Percentiles rank a stretch among this genome's conserved stretches.
These are phyloP conservation scores for Aspergillus sp. DNA, from an alignment of 2,329 filamentous ascomycete genomes.

Conservation along the genomic window DNA sequence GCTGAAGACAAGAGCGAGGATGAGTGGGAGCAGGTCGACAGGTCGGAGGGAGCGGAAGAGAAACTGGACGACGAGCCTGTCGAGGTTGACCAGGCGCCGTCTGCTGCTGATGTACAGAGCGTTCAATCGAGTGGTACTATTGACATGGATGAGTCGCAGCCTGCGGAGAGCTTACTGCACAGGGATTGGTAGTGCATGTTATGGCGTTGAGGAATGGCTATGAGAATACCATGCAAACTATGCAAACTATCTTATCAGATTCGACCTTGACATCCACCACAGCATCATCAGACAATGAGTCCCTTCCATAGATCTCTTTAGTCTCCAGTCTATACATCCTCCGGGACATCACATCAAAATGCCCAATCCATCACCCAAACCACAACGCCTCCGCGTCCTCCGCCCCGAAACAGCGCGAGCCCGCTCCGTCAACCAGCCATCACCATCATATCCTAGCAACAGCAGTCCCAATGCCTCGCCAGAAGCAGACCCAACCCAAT, in stretches of 20 bases:
- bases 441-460: not conserved
- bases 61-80: constrained; percentile 25
- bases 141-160: constrained; percentile 16
- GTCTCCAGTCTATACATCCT: too few species aligned
- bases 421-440: too few species aligned
- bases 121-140: constrained; percentile 25
- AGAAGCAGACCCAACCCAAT: not conserved
- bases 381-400: constrained; percentile 7
- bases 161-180: constrained; percentile 11
- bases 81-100: constrained; percentile 20
- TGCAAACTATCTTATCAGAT: constrained; percentile 9
- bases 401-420: constrained; percentile 10
- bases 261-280: constrained; percentile 1
- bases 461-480: not conserved
- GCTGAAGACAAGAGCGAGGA: constrained; percentile 25
- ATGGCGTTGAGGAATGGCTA: not conserved
- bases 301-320: too few species aligned
- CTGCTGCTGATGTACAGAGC: constrained; percentile 25
- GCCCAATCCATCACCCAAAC: too few species aligned
- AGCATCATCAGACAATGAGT: too few species aligned
- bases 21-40: constrained; percentile 33
- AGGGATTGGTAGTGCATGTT: constrained; percentile 12
- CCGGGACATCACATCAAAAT: constrained; percentile 3
- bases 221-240: constrained; percentile 7
- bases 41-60: constrained; percentile 16